Conservation (phyloP, 768 basidiomycete genomes). For the Calvatia gigantea region DNA sequence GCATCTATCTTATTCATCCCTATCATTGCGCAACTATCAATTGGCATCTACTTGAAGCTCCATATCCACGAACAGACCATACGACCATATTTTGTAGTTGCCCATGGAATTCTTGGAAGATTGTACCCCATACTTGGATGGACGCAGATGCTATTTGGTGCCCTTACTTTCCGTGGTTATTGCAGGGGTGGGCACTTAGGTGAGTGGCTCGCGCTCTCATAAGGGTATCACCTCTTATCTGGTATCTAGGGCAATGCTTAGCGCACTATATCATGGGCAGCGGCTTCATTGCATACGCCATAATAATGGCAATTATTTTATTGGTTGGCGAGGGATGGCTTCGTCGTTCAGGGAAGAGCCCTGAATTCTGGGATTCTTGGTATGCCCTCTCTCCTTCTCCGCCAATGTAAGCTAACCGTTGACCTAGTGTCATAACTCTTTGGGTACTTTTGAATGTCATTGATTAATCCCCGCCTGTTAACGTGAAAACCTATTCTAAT, state of each 20-base stretch:
- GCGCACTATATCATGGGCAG: slow-evolving; percentile 91
- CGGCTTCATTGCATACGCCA: slow-evolving; percentile 85
- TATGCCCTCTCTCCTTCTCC: slow-evolving; percentile 18
- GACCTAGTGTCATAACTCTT: slow-evolving; percentile 40
- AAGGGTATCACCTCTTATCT: background rate
- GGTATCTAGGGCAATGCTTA: slow-evolving; percentile 64
- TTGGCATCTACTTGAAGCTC: slow-evolving; percentile 89
- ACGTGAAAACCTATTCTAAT: background rate
- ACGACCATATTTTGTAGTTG: slow-evolving; percentile 65
- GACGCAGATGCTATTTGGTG: slow-evolving; percentile 88
- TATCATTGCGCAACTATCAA: slow-evolving; percentile 57
- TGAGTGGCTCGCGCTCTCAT: slow-evolving; percentile 15
- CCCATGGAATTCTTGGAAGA: slow-evolving; percentile 82
- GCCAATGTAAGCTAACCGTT: background rate
- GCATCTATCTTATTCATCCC: slow-evolving; percentile 65
- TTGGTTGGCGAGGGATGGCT: slow-evolving; percentile 79
- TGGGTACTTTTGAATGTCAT: slow-evolving; percentile 38
- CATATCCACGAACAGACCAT: slow-evolving; percentile 80
- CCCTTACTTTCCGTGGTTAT: slow-evolving; percentile 68
- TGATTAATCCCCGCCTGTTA: background rate
- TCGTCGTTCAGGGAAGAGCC: slow-evolving; percentile 62
- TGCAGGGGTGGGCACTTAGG: slow-evolving; percentile 74
- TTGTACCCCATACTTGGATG: slow-evolving; percentile 82
- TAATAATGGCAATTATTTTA: slow-evolving; percentile 75
- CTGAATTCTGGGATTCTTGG: slow-evolving; percentile 88